These are phyloP conservation scores for Emergomyces orientalis DNA, from an alignment of 2,329 filamentous ascomycete species.

Conservation along the genomic window DNA sequence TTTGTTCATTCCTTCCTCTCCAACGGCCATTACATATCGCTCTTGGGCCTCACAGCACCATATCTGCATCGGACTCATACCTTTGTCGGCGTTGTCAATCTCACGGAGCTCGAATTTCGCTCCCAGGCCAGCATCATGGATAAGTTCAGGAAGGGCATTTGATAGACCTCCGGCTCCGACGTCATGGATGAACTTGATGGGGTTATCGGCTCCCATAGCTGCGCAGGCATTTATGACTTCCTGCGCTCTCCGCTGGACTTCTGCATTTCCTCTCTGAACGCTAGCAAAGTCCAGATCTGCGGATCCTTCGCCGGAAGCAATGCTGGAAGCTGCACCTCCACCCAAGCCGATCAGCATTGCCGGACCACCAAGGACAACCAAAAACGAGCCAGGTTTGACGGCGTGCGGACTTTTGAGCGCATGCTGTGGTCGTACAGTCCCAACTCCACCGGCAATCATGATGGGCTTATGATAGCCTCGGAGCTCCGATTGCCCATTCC, in stretches of 20 bases:
- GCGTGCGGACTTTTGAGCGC: conserved; percentile 73
- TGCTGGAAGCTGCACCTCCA: conserved; percentile 87
- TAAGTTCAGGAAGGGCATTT: conserved; percentile 76
- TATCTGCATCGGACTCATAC: conserved; percentile 92
- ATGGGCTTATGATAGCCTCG: conserved; percentile 97
- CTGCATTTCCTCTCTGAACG: conserved; percentile 92
- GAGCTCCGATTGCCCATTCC: conserved; percentile 56
- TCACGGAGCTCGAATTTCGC: conserved; percentile 92
- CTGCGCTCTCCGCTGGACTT: conserved; percentile 89
- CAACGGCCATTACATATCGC: conserved; percentile 85
- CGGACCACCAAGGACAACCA: conserved; percentile 87
- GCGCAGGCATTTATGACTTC: conserved; percentile 96
- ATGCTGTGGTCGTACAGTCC: conserved; percentile 81
- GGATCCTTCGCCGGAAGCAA: conserved; percentile 75
- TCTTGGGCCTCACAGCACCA: conserved; percentile 98
- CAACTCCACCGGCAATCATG: conserved; percentile 94
- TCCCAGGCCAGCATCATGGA: conserved; percentile 83
- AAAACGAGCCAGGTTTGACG: conserved; percentile 77
- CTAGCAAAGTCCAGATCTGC: conserved; percentile 94
- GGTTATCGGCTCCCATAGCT: conserved; percentile 71
- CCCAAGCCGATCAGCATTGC: conserved; percentile 97
- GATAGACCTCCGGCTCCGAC: conserved; percentile 87
- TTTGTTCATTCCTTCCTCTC: conserved; percentile 64
- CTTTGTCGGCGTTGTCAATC: conserved; percentile 77
- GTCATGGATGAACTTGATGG: conserved; percentile 95